These are phyloP conservation scores for Mycena filopes DNA, from an alignment of 768 basidiomycete genomes.

Conservation along the genomic window DNA sequence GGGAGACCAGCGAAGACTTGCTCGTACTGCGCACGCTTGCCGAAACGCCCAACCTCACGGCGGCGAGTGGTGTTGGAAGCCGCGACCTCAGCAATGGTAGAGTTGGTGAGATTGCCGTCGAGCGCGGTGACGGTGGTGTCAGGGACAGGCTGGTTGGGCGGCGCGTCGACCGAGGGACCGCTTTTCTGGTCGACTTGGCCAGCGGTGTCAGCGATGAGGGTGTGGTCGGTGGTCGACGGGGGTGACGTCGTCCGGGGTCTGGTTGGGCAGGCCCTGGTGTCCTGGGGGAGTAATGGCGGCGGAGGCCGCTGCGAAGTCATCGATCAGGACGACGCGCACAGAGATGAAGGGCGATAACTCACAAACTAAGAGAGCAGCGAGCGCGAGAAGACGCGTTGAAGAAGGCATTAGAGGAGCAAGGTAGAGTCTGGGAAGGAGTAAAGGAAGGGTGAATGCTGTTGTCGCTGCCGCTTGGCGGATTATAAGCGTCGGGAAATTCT, in stretches of 20 bases:
- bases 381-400: conserved; percentile 24
- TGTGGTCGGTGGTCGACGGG: conserved; percentile 27
- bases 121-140: conserved; percentile 54
- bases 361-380: conserved; percentile 29
- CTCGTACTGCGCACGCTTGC: conserved; percentile 38
- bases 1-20: conserved; percentile 53
- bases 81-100: conserved; percentile 27
- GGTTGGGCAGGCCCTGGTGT: conserved; percentile 33
- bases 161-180: conserved; percentile 13
- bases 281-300: conserved; percentile 39
- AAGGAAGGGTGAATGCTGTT: conserved; percentile 3
- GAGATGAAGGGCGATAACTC: not conserved
- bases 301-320: conserved; percentile 30
- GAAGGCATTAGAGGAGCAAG: conserved; percentile 29
- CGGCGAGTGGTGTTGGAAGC: conserved; percentile 24
- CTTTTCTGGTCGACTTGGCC: conserved; percentile 32
- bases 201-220: conserved; percentile 23
- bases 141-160: conserved; percentile 21
- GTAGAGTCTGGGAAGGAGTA: not conserved
- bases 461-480: not conserved
- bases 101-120: conserved; percentile 51
- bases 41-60: conserved; percentile 19
- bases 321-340: not conserved
- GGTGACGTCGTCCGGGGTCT: conserved; percentile 34
- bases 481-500: conserved; percentile 11